Evolutionary conservation across 345 rosid genomes (phyloP), one percentile per base, ranked within the genome.

Genomic region (Nephelium lappaceum): DNA sequence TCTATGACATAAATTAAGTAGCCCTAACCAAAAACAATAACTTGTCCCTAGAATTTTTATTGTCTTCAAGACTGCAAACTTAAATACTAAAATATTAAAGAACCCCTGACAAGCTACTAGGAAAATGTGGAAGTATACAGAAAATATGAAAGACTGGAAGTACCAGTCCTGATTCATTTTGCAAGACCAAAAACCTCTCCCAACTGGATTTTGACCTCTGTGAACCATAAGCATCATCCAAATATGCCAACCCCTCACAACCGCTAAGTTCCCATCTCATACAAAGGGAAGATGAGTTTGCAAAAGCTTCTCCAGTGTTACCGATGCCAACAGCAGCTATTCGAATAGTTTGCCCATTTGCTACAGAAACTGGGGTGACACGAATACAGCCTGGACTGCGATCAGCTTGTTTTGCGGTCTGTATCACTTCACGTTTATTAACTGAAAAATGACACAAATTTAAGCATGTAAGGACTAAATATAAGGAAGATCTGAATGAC

Each of bases 271-370:
- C 97, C 99, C 99, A 95, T 81, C 73, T 84, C 81, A 95, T 87
- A 73, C 79, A 80, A 83, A 95, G 92, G 78, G 97, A 91, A 80
- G 99, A 95, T 36, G 97, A 92, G 84, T 95, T 95, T 69, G 98
- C 97, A 89, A 92, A 92, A 86, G 91, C 89, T 83, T 90, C 88
- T 72, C 97, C 95, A 23, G 81, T 85, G 77, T 51, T 73, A 80
- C 91, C 85, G 65, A 93, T 81, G 84, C 97, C 89, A 81, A 91
- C 92, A 53, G 95, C 96, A 81, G 98, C 92, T 73, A 93, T 21
- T 21, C 98, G 91, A 75, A 95, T 90, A 63, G 89, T 88, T 83
- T 84, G 94, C 61, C 93, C 99, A 87, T 93, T 93, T 77, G 98
- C 97, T 81, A 95, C 95, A 39, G 95, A 92, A 74, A 92, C 81